phyloP scores from a whole-genome alignment of 805 yeast species.

The Yarrowia sp. region DNA sequence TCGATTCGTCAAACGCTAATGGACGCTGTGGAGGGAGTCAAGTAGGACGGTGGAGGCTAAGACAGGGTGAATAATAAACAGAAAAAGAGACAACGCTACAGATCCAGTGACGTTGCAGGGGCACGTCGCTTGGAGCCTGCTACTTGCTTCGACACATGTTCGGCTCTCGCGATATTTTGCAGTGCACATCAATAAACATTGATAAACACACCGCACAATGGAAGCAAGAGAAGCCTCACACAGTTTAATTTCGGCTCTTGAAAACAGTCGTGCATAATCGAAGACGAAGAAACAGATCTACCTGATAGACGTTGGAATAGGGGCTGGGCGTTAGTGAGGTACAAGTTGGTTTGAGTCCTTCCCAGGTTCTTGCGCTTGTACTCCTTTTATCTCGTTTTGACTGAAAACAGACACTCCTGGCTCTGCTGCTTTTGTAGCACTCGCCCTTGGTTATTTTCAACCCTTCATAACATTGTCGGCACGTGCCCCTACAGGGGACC shows the following conservation, averaged over 20 bases:
- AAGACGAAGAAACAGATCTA: background rate
- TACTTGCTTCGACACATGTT: constrained; percentile 7
- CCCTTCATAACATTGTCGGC: background rate
- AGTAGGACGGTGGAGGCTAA: background rate
- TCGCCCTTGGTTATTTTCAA: no score
- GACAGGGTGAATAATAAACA: constrained; percentile 7
- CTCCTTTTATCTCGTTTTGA: no score
- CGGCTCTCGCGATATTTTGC: no score
- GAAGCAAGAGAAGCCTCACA: constrained; percentile 1
- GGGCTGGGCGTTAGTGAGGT: no score
- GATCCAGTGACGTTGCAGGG: no score
- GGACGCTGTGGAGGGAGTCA: background rate
- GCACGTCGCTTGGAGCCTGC: no score
- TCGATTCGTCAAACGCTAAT: constrained; percentile 16
- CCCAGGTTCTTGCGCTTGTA: no score
- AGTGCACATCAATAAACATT: background rate
- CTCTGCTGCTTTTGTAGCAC: no score
- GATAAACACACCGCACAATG: background rate
- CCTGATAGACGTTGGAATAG: no score
- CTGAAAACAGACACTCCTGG: no score
- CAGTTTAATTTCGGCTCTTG: background rate
- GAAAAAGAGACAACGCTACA: background rate
- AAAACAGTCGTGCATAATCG: background rate
- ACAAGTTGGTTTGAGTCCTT: no score
- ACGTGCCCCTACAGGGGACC: background rate